Base-by-base conservation (phyloP, 441 rosid species). In the Jatropha podagrica region DNA sequence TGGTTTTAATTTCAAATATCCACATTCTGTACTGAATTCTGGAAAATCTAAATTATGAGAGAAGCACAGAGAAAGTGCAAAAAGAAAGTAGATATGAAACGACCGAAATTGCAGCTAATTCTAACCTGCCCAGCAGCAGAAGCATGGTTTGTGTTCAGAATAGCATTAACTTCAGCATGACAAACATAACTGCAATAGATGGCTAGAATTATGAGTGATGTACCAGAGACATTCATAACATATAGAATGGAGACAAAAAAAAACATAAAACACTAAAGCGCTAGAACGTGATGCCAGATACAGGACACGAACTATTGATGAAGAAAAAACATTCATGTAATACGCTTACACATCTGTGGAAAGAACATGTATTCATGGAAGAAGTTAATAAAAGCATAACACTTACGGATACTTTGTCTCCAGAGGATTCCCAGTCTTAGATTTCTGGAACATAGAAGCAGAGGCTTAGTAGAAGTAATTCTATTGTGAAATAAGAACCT, bases 141-240 rank as follows among this genome's bases (percentile, higher is more conserved):
- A 61, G 99, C 98, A 63, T 95, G 98, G 80, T 95, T 93, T 58
- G 92, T 95, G 83, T 95, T 95, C 74, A 95, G 87, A 69, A 95
- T 91, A 75, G 98, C 98, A 86, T 93, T 95, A 72, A 93, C 95
- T 88, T 95, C 99, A 74, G 99, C 99, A 81, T 93, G 99, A 82
- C 98, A 95, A 65, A 95, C 99, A 83, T 91, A 95, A 70, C 99
- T 95, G 79, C 81, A 83, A 67, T 7, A 75, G 58, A 69, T 46
- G 17, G 73, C 44, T 51, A 42, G 48, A 71, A 18, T 65, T 20
- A 56, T 62, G 10, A 74, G 76, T 9, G 51, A 73, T 37, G 20
- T 38, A 23, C 7, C 48, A 27, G 26, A 74, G 56, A 20, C 52
- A 26, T 11, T 38, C 23, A 64, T 2, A 13, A 59, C 18, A 0